phyloP scores from a whole-genome alignment of 148 eudicot species.

The Chenopodium suecicum region DNA sequence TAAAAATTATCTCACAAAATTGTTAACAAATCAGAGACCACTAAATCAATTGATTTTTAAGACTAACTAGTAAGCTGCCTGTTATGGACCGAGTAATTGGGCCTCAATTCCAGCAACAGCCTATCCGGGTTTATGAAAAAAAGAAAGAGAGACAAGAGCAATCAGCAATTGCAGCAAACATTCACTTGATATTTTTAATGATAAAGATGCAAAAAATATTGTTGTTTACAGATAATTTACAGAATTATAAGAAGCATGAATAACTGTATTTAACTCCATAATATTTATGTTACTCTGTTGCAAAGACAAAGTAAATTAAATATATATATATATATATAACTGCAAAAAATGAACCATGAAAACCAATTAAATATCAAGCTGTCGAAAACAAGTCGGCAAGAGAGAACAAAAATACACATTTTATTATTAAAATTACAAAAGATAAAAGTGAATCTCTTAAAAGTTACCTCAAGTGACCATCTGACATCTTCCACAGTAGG shows the following conservation, averaged over 20 bases:
- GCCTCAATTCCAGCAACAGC: too few relatives aligned
- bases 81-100: too few relatives aligned
- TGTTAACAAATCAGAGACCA: neutral
- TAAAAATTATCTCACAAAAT: neutral
- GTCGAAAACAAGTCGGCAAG: neutral
- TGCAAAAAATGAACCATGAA: neutral
- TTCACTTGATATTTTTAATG: neutral
- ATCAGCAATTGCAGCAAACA: too few relatives aligned
- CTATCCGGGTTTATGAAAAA: too few relatives aligned
- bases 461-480: conserved; percentile 82
- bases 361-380: neutral
- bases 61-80: neutral
- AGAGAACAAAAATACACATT: neutral
- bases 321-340: neutral
- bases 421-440: neutral
- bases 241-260: neutral
- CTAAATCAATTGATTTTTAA: neutral
- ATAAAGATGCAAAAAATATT: neutral
- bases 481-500: conserved; percentile 94
- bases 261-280: neutral
- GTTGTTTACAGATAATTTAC: neutral
- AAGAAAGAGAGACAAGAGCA: too few relatives aligned
- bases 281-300: neutral
- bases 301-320: neutral
- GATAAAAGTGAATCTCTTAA: neutral